These are phyloP conservation scores for Stylonectria norvegica DNA, from an alignment of 2,329 filamentous ascomycete species.

Conservation along the genomic window DNA sequence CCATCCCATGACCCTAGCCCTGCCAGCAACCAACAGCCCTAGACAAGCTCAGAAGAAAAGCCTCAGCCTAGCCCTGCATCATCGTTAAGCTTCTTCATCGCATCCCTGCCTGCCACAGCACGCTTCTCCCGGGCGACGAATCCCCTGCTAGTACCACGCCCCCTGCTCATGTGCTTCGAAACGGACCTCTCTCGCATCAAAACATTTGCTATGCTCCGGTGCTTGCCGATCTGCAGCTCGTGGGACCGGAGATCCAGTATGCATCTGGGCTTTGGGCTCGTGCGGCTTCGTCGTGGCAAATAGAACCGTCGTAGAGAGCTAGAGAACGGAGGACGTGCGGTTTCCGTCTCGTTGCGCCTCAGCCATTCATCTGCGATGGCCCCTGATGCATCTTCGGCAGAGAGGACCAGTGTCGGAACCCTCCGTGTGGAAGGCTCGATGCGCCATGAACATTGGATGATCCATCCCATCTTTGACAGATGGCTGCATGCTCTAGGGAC, in stretches of 20 bases:
- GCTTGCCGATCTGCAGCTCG: not conserved
- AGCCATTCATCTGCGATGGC: not conserved
- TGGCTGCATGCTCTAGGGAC: not conserved
- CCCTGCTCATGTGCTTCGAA: conserved; percentile 1
- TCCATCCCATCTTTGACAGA: not conserved
- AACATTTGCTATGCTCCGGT: not conserved
- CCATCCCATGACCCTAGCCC: conserved; percentile 1
- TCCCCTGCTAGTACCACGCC: not conserved
- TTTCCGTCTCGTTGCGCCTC: not conserved
- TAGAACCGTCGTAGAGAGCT: not conserved
- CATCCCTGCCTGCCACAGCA: conserved; percentile 2
- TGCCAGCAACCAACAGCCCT: conserved; percentile 3
- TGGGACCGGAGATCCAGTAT: not conserved
- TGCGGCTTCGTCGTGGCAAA: not conserved
- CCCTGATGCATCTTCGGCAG: conserved; percentile 3
- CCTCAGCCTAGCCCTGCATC: conserved; percentile 20
- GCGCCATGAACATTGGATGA: not conserved
- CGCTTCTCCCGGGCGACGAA: not conserved
- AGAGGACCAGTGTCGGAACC: conserved; percentile 3
- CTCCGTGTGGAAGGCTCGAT: conserved; percentile 6
- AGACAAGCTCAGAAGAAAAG: conserved; percentile 13
- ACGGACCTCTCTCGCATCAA: conserved; percentile 1
- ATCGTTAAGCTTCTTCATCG: conserved; percentile 20
- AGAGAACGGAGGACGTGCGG: too few species aligned
- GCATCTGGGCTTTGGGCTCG: not conserved